Percentiles rank a stretch among this genome's conserved stretches.
These are phyloP conservation scores for Fraxinus paxiana DNA, from an alignment of 305 asterid genomes.

Conservation along the genomic window DNA sequence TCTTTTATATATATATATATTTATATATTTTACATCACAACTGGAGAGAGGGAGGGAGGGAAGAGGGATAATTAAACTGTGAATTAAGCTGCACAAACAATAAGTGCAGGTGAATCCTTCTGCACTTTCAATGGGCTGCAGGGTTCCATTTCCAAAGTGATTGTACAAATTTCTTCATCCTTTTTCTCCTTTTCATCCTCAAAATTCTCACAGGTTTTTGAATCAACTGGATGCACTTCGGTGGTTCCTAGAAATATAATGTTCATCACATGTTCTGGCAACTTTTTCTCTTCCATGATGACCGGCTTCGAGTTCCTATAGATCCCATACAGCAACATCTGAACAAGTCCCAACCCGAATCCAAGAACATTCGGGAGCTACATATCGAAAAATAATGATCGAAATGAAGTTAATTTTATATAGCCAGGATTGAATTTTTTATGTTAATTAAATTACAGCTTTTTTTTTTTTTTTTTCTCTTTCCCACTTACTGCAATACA, in stretches of 20 bases:
- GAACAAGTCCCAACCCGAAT: slow-evolving; percentile 43
- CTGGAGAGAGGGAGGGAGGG: neutral
- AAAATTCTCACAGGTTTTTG: neutral
- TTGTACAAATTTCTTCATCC: slow-evolving; percentile 13
- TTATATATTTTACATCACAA: neutral
- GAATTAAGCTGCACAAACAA: slow-evolving; percentile 31
- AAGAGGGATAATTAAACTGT: neutral
- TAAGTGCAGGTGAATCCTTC: slow-evolving; percentile 24
- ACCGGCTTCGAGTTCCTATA: slow-evolving; percentile 31
- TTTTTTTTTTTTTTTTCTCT: neutral
- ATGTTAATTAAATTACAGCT: neutral
- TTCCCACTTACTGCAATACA: slow-evolving; percentile 68
- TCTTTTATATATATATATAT: neutral
- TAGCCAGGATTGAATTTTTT: neutral
- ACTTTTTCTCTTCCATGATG: slow-evolving; percentile 21
- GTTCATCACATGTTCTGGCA: slow-evolving; percentile 23
- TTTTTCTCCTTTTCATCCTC: slow-evolving; percentile 6
- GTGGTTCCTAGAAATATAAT: slow-evolving; percentile 34
- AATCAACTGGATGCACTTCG: slow-evolving; percentile 13
- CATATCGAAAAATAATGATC: neutral
- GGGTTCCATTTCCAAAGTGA: slow-evolving; percentile 26
- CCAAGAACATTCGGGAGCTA: slow-evolving; percentile 59
- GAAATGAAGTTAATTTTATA: neutral
- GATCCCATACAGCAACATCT: slow-evolving; percentile 45
- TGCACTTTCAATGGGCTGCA: slow-evolving; percentile 18